These are phyloP conservation scores for Schizosaccharomyces lindneri DNA, from an alignment of 805 yeast genomes.

Conservation along the genomic window DNA sequence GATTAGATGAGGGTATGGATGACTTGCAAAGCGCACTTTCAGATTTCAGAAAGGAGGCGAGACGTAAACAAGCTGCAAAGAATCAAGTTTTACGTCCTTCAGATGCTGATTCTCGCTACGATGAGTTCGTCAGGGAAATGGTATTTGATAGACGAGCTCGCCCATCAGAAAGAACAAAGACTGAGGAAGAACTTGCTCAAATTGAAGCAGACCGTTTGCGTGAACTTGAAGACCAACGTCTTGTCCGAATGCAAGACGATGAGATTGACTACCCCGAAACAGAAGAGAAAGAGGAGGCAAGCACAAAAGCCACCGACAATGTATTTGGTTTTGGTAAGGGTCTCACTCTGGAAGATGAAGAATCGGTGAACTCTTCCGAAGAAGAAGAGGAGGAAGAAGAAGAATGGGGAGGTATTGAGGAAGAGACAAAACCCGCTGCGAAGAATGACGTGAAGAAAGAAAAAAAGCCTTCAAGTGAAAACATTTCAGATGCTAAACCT, in stretches of 20 bases:
- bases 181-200: constrained; percentile 18
- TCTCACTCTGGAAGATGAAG: constrained; percentile 17
- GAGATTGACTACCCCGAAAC: constrained; percentile 24
- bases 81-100: not conserved
- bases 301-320: constrained; percentile 15
- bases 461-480: not conserved
- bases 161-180: constrained; percentile 20
- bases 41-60: not conserved
- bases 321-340: constrained; percentile 14
- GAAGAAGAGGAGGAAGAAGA: constrained; percentile 12
- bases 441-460: not conserved
- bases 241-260: constrained; percentile 17
- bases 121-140: constrained; percentile 16
- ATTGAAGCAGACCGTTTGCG: constrained; percentile 14
- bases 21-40: constrained; percentile 8
- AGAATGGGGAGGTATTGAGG: constrained; percentile 24
- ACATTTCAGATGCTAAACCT: not conserved
- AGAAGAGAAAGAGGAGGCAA: constrained; percentile 10
- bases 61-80: not conserved
- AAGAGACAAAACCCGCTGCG: constrained; percentile 18
- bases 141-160: constrained; percentile 19
- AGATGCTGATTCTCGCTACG: constrained; percentile 14
- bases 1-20: constrained; percentile 15
- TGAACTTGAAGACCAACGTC: constrained; percentile 15
- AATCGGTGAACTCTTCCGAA: constrained; percentile 18